Evolutionary conservation across 2,329 filamentous ascomycete species (phyloP).

Genomic region (Elsinoe perseae): DNA sequence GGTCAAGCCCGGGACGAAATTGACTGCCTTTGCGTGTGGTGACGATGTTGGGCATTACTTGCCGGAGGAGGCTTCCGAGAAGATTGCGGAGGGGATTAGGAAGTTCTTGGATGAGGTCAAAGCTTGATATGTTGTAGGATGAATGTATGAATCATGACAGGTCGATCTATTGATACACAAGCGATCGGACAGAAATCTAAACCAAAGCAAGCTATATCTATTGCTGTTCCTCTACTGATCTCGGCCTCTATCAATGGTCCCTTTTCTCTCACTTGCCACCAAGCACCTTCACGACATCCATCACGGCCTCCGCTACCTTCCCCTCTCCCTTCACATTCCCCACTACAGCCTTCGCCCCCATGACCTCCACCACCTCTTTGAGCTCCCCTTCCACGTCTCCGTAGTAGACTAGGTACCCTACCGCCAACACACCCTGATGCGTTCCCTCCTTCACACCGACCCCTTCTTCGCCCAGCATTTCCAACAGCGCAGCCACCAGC

Average conservation of each 20-base stretch:
- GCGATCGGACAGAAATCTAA: neutral
- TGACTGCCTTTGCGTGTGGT: constrained; percentile 29
- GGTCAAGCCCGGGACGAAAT: constrained; percentile 32
- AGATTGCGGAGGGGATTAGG: constrained; percentile 25
- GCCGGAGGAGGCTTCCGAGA: constrained; percentile 39
- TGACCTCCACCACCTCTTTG: constrained; percentile 66
- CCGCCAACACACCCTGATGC: constrained; percentile 58
- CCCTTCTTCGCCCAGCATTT: constrained; percentile 33
- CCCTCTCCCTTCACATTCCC: constrained; percentile 32
- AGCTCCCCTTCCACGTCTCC: constrained; percentile 64
- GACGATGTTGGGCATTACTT: constrained; percentile 41
- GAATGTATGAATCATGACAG: neutral
- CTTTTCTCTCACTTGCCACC: neutral
- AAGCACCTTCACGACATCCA: constrained; percentile 23
- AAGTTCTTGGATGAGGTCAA: constrained; percentile 19
- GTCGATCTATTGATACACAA: neutral
- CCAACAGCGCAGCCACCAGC: constrained; percentile 69
- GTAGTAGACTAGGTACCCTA: constrained; percentile 70
- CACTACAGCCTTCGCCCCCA: constrained; percentile 66
- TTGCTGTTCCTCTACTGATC: no score
- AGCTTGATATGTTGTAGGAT: neutral
- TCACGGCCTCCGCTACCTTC: constrained; percentile 30
- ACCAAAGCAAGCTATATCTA: neutral
- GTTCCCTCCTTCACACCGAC: constrained; percentile 9
- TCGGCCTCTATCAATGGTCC: no score